Evolutionary conservation across 2,329 filamentous ascomycete genomes (phyloP), one percentile per base, ranked within the genome.

Genomic region (Pezicula rhizophila): DNA sequence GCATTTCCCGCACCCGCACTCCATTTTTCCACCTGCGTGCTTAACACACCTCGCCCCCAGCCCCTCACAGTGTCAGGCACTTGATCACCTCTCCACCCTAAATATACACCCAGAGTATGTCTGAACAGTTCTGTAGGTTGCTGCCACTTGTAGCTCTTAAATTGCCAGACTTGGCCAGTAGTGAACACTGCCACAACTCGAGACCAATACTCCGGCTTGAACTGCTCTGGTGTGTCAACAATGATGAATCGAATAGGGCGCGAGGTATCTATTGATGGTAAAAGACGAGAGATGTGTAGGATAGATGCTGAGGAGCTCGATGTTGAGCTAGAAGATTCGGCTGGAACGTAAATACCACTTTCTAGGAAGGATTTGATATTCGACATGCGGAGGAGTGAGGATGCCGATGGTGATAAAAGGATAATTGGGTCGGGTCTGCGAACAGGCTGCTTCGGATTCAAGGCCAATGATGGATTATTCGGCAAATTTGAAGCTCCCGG

Each of bases 141-240:
- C 58, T 85, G 85, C 89, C 93, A 99, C 69, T 95, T 96, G 78
- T 99, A 99, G 58, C 83, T 87, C 71, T 96, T 96, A 73, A 99
- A 99, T 70, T 99, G 93, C 93, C 93, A 99, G 8, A 86, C 84
- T 71, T 99, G 93, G 31, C 93, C 93, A 0, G 93, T 99, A 0
- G 93, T 99, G 71, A 99, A 97, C 49, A 99, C 91, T 11, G 88
- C 93, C 2, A 96, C 93, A 6, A 99, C 87, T 45, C 91, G 84
- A 61, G 85, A 85, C 93, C 93, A 99, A 74, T 97, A 96, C 65
- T 97, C 91, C 0, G 93, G 93, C 67, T 96, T 95, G 78, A 99
- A 99, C 67, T 93, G 87, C 64, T 95, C 85, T 0, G 91, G 87
- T 15, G 85, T 86, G 67, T 99, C 93, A 47, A 97, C 92, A 35